phyloP scores from a whole-genome alignment of 441 rosid genomes.

The Eruca vesicaria region DNA sequence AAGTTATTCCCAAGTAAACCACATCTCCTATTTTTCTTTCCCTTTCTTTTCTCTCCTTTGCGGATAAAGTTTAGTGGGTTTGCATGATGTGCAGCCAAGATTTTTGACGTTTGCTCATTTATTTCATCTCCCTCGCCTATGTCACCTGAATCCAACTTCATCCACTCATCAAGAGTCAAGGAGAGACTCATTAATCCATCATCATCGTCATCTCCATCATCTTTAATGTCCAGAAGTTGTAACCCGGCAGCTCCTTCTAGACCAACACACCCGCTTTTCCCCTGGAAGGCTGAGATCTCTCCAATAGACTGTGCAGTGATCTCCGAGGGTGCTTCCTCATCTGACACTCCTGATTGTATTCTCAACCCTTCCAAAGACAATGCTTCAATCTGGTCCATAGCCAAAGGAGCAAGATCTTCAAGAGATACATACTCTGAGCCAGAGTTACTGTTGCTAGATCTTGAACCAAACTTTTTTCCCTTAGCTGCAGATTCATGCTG shows the following conservation, averaged over 20 bases:
- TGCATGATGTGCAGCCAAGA: slow-evolving; percentile 94
- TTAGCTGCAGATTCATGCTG: slow-evolving; percentile 43
- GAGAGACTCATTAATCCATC: slow-evolving; percentile 92
- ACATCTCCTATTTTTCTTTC: slow-evolving; percentile 60
- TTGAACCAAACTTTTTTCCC: slow-evolving; percentile 40
- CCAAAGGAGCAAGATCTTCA: slow-evolving; percentile 94
- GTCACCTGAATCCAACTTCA: slow-evolving; percentile 90
- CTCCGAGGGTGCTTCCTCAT: slow-evolving; percentile 67
- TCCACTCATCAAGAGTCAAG: slow-evolving; percentile 90
- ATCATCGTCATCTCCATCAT: slow-evolving; percentile 49
- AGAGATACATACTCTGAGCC: slow-evolving; percentile 76
- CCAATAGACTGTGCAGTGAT: slow-evolving; percentile 65
- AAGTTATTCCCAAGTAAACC: slow-evolving; percentile 91
- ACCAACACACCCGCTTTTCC: slow-evolving; percentile 53
- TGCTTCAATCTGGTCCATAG: slow-evolving; percentile 96
- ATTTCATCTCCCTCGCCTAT: slow-evolving; percentile 70
- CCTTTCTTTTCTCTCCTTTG: slow-evolving; percentile 67
- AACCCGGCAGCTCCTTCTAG: slow-evolving; percentile 86
- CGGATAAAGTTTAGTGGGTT: slow-evolving; percentile 62
- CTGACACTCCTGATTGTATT: slow-evolving; percentile 67
- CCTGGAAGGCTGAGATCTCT: slow-evolving; percentile 66
- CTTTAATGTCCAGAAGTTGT: slow-evolving; percentile 70
- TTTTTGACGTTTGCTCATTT: slow-evolving; percentile 78
- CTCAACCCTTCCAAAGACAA: slow-evolving; percentile 90
- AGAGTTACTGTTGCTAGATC: slow-evolving; percentile 47